Conservation (phyloP, 352 stramenopile genomes). For the Globisporangium middletonii region DNA sequence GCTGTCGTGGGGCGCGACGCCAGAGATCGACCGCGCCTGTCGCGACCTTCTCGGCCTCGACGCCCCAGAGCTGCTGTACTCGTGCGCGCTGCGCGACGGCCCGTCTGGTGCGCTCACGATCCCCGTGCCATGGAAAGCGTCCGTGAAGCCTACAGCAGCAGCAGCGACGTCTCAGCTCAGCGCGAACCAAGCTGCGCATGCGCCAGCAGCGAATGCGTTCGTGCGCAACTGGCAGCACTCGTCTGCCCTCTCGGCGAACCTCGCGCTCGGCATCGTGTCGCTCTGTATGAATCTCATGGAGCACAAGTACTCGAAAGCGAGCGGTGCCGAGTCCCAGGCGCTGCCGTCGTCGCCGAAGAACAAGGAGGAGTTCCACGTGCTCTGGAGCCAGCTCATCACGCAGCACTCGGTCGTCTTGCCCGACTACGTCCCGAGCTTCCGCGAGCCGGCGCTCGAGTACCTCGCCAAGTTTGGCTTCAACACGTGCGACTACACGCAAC, state of each 20-base stretch:
- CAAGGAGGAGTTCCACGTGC: conserved; percentile 79
- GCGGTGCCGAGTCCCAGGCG: conserved; percentile 4
- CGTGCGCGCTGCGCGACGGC: conserved; percentile 56
- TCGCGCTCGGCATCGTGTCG: conserved; percentile 65
- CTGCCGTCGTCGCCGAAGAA: conserved; percentile 40
- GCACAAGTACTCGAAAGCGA: conserved; percentile 45
- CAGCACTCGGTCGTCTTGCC: conserved; percentile 78
- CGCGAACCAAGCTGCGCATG: not conserved
- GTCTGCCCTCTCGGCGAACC: conserved; percentile 51
- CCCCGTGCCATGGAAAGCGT: conserved; percentile 50
- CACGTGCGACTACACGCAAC: conserved; percentile 65
- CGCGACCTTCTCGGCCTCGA: conserved; percentile 48
- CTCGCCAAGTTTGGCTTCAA: conserved; percentile 76
- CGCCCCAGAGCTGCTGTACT: conserved; percentile 44
- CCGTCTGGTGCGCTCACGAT: conserved; percentile 58
- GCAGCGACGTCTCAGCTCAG: not conserved
- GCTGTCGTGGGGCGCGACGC: conserved; percentile 64
- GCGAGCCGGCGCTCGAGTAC: conserved; percentile 66
- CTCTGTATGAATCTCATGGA: conserved; percentile 85
- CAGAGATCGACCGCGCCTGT: conserved; percentile 64
- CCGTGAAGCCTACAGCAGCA: not conserved
- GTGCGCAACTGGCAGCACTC: conserved; percentile 72
- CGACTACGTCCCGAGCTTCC: conserved; percentile 59
- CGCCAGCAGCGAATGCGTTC: conserved; percentile 28
- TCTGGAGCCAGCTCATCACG: conserved; percentile 85